Base-by-base conservation (phyloP, 352 stramenopile species). In the Phytopythium helicoides region DNA sequence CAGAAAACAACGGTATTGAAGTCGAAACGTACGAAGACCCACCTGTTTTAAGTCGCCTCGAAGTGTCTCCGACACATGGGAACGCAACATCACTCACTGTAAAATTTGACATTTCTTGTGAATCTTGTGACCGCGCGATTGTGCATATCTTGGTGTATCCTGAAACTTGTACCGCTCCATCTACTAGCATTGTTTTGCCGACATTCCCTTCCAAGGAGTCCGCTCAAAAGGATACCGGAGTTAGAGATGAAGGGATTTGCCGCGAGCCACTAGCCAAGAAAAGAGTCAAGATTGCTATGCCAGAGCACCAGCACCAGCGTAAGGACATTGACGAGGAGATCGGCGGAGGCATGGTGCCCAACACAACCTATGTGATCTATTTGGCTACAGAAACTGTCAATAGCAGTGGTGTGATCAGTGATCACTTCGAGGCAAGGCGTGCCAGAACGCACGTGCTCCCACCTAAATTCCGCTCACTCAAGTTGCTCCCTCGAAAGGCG, bases 381-480 rank as follows among this genome's bases (percentile, higher is more conserved):
- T 18, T 88, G 9, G 78, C 76, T 8, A 81, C 75, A 1, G 75
- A 90, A 47, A 88, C 77, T 0, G 60, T 53, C 21, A 56, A 61
- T n/a, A 76, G 70, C 9, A 53, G 67, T 34, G 84, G 81, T 11
- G 81, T 94, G 9, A 26, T 92, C 4, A 90, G 81, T 45, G 56
- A 76, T 3, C 25, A 19, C 6, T 88, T 85, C 40, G 37, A 65
- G 9, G 49, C 60, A 7, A 34, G 66, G 0, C 18, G 39, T 0
- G 79, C 87, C 15, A 73, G 57, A 39, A 91, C 84, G 0, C 69
- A 76, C 22, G 61, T 67, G 1, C 25, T 53, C 15, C 68, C 81
- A 0, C 79, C 84, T 19, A 65, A 15, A 6, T 87, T 94, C 48
- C 68, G 58, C 1, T 54, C 69, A 19, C 19, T 91, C 3, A 38